These are phyloP conservation scores for Bruguiera hainesii DNA, from an alignment of 441 rosid genomes.

Conservation along the genomic window DNA sequence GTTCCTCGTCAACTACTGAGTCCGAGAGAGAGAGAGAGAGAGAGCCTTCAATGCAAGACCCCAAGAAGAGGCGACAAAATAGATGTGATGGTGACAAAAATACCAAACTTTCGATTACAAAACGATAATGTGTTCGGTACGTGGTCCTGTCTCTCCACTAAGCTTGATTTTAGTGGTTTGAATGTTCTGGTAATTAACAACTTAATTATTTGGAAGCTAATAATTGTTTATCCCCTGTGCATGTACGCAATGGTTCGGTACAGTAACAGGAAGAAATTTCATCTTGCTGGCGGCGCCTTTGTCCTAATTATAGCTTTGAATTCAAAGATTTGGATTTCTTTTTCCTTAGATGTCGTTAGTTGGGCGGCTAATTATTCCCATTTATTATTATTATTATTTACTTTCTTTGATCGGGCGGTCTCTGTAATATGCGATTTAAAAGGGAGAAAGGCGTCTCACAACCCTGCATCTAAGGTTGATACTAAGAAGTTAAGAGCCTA, in stretches of 20 bases:
- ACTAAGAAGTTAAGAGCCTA: not conserved
- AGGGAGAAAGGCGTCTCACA: no score
- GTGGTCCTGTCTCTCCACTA: slow-evolving; percentile 14
- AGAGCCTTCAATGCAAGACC: not conserved
- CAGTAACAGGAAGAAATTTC: not conserved
- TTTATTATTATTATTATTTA: no score
- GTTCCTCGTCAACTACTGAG: slow-evolving; percentile 5
- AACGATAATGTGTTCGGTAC: slow-evolving; percentile 16
- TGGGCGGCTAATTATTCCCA: no score
- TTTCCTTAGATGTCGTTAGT: not conserved
- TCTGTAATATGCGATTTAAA: no score
- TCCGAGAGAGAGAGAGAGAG: not conserved
- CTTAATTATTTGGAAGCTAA: slow-evolving; percentile 20
- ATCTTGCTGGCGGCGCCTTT: no score
- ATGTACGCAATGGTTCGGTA: slow-evolving; percentile 11
- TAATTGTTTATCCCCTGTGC: slow-evolving; percentile 20
- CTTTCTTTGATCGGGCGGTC: no score
- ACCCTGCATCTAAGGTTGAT: no score
- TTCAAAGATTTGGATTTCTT: not conserved
- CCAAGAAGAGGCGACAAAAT: not conserved
- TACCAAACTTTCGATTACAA: slow-evolving; percentile 12
- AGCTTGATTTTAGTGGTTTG: slow-evolving; percentile 10
- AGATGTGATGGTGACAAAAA: not conserved
- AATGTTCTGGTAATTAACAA: slow-evolving; percentile 12
- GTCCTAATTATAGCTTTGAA: not conserved